phyloP scores from a whole-genome alignment of 1,284 basidiomycete species.

The Ganoderma boninense region DNA sequence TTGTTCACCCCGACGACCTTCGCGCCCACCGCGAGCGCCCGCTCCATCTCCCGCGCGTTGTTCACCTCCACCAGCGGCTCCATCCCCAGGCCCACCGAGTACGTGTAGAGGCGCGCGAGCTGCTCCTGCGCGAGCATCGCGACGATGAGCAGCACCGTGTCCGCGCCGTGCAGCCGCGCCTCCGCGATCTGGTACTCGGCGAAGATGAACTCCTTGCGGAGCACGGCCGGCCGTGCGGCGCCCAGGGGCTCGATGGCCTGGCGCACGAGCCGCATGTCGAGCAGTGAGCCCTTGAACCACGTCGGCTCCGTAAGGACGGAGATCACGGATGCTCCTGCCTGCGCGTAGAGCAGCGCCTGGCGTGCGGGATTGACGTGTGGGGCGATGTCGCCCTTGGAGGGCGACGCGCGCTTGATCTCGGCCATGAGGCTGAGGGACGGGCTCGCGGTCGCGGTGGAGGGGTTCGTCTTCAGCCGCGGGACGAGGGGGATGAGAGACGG shows the following conservation, averaged over 20 bases:
- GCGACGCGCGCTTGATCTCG: conserved; percentile 96
- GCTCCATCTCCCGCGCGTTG: conserved; percentile 88
- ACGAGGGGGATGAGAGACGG: conserved; percentile 79
- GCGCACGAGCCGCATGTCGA: conserved; percentile 91
- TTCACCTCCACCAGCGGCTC: conserved; percentile 98
- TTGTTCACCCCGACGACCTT: conserved; percentile 98
- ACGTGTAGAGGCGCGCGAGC: conserved; percentile 82
- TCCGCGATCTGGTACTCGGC: conserved; percentile 96
- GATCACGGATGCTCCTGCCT: conserved; percentile 92
- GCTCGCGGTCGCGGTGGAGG: conserved; percentile 55
- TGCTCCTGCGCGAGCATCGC: conserved; percentile 85
- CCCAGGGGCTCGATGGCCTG: conserved; percentile 79
- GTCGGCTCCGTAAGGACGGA: conserved; percentile 97
- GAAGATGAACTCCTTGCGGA: conserved; percentile 98
- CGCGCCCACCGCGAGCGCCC: conserved; percentile 85
- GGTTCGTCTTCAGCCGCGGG: conserved; percentile 54
- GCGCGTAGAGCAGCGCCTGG: conserved; percentile 90
- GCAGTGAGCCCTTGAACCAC: conserved; percentile 96
- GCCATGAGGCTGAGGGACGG: conserved; percentile 81
- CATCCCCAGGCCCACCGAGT: conserved; percentile 88
- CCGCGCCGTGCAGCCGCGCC: conserved; percentile 91
- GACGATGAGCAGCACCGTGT: conserved; percentile 95
- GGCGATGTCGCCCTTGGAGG: conserved; percentile 91
- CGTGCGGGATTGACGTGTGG: conserved; percentile 76
- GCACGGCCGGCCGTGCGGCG: conserved; percentile 90